These are phyloP conservation scores for Crithidia fasciculata DNA, from an alignment of 208 protist genomes.

Conservation along the genomic window DNA sequence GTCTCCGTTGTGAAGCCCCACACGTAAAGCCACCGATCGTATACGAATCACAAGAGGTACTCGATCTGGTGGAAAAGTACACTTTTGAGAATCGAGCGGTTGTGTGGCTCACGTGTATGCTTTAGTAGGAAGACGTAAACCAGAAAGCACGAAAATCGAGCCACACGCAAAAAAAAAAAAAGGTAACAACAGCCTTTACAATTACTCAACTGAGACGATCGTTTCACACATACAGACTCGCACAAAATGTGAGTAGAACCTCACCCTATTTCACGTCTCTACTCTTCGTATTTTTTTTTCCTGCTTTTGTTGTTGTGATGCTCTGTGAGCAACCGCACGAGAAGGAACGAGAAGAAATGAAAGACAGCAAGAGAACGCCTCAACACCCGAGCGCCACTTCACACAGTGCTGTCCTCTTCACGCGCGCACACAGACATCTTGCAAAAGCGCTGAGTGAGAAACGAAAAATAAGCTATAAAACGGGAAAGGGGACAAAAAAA, in stretches of 20 bases:
- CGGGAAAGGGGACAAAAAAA: neutral
- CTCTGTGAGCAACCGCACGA: neutral
- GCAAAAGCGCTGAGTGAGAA: neutral
- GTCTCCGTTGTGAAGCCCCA: too few relatives aligned
- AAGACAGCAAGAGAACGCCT: conserved; percentile 10
- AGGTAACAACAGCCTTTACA: neutral
- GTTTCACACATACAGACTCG: neutral
- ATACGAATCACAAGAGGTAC: too few relatives aligned
- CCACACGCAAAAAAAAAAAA: neutral
- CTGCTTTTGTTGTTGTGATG: neutral
- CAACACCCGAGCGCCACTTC: neutral
- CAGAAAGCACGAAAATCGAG: neutral
- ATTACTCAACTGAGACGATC: neutral
- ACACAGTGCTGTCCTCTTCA: conserved; percentile 17
- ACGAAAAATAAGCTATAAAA: conserved; percentile 1
- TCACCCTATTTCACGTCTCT: neutral
- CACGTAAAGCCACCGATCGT: too few relatives aligned
- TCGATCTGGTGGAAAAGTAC: too few relatives aligned
- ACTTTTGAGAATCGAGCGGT: too few relatives aligned
- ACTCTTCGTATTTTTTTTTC: neutral
- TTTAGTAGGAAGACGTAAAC: too few relatives aligned
- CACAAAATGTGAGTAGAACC: neutral
- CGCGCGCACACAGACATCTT: neutral
- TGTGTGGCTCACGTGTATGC: too few relatives aligned
- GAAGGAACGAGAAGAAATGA: conserved; percentile 17